phyloP scores from a whole-genome alignment of 2,329 filamentous ascomycete species.

The Cladobotryum protrusum region DNA sequence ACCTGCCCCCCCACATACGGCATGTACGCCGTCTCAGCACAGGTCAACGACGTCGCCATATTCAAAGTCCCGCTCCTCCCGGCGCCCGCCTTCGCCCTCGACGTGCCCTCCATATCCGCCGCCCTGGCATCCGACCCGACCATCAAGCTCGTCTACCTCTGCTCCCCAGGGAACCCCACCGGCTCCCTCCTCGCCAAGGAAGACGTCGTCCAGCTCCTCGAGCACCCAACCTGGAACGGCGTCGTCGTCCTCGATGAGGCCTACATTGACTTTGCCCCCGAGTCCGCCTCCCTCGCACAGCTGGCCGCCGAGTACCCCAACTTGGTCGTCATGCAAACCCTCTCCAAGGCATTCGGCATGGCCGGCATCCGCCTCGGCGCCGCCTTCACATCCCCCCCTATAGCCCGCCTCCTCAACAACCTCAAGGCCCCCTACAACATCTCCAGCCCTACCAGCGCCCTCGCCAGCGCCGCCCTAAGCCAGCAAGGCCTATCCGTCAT shows the following conservation, averaged over 20 bases:
- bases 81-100: conserved; percentile 66
- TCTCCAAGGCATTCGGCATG: conserved; percentile 96
- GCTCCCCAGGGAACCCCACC: conserved; percentile 93
- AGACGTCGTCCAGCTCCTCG: conserved; percentile 66
- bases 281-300: conserved; percentile 73
- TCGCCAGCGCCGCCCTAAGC: conserved; percentile 69
- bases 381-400: conserved; percentile 68
- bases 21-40: conserved; percentile 94
- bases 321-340: conserved; percentile 93
- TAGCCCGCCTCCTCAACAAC: conserved; percentile 78
- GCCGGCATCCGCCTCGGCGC: conserved; percentile 87
- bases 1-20: conserved; percentile 96
- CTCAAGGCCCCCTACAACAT: conserved; percentile 97
- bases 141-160: conserved; percentile 88
- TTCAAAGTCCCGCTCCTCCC: conserved; percentile 78
- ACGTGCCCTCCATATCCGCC: conserved; percentile 61
- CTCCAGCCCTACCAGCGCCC: conserved; percentile 74
- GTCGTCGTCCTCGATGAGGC: conserved; percentile 91
- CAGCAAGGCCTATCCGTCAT: conserved; percentile 65
- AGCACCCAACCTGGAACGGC: conserved; percentile 91
- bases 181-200: conserved; percentile 70
- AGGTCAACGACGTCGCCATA: conserved; percentile 85
- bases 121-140: conserved; percentile 47
- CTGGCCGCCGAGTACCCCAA: conserved; percentile 93
- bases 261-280: conserved; percentile 86